Evolutionary conservation across 2,329 filamentous ascomycete species (phyloP).

Genomic region (Cercospora sp.): DNA sequence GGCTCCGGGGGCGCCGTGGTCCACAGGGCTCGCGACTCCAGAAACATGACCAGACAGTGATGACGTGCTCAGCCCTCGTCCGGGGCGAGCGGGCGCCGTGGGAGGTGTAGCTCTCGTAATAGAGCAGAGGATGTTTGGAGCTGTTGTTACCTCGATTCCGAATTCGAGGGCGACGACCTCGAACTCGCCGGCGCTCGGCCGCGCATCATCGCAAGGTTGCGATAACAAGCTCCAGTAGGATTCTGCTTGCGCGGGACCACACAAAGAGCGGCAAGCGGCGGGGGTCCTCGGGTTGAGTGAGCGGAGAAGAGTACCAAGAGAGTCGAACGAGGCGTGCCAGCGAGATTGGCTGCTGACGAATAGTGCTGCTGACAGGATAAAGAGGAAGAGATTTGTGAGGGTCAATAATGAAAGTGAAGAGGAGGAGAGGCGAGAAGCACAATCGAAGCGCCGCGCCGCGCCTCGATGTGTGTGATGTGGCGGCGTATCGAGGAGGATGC

Average conservation of each 20-base stretch:
- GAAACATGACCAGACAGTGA: conserved; percentile 11
- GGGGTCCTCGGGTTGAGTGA: background rate
- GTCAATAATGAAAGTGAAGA: background rate
- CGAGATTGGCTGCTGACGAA: background rate
- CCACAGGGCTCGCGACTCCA: conserved; percentile 42
- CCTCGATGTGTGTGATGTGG: conserved; percentile 1
- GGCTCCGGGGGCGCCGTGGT: conserved; percentile 52
- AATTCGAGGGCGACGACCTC: conserved; percentile 1
- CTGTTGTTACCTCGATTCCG: background rate
- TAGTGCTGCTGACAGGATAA: background rate
- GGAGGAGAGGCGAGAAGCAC: background rate
- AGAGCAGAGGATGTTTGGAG: background rate
- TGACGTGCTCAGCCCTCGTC: conserved; percentile 18
- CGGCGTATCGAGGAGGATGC: conserved; percentile 6
- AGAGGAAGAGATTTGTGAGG: background rate
- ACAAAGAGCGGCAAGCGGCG: background rate
- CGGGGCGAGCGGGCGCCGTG: conserved; percentile 20
- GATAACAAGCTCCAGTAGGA: background rate
- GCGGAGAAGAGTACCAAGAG: background rate
- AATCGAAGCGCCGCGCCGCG: background rate
- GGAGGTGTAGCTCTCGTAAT: background rate
- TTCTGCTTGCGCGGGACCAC: background rate
- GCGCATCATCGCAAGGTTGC: conserved; percentile 12
- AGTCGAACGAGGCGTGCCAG: background rate
- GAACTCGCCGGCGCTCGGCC: conserved; percentile 15